Evolutionary conservation across 2,329 filamentous ascomycete genomes (phyloP).

Genomic region (Decorospora gaudefroyi): DNA sequence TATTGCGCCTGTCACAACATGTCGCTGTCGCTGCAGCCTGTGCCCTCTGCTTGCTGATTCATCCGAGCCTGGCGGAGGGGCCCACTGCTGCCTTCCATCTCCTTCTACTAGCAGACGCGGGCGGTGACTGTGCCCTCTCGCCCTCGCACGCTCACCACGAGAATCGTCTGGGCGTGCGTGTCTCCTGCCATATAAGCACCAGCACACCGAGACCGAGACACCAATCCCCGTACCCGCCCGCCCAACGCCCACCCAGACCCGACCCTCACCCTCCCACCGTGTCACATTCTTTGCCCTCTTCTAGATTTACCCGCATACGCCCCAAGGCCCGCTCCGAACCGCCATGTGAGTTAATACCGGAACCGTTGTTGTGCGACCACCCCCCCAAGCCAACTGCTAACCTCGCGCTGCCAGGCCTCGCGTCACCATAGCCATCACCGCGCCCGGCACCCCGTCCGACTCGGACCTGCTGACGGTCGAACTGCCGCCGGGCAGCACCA

Average conservation of each 20-base stretch:
- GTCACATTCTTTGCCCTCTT: conserved; percentile 40
- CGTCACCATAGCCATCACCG: conserved; percentile 83
- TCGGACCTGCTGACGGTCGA: conserved; percentile 81
- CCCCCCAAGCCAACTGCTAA: conserved; percentile 35
- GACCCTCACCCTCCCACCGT: conserved; percentile 7
- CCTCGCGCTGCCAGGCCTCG: conserved; percentile 63
- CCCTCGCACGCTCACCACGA: conserved; percentile 5
- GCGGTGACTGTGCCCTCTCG: conserved; percentile 8
- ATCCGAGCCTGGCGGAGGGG: conserved; percentile 24
- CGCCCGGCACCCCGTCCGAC: conserved; percentile 68
- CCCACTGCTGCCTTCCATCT: conserved; percentile 36
- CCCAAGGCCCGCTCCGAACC: conserved; percentile 15
- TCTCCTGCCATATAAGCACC: conserved; percentile 24
- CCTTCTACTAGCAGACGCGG: conserved; percentile 31
- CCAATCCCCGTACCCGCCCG: conserved; percentile 22
- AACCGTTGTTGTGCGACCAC: conserved; percentile 44
- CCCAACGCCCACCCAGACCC: conserved; percentile 18
- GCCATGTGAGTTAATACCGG: conserved; percentile 45
- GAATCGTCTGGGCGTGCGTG: conserved; percentile 15
- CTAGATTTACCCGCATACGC: conserved; percentile 36
- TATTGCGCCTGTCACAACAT: conserved; percentile 28
- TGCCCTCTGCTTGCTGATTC: conserved; percentile 28
- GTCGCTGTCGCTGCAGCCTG: conserved; percentile 16
- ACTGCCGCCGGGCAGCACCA: conserved; percentile 77
- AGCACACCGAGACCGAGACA: conserved; percentile 26